phyloP scores from a whole-genome alignment of 306 rosid species.

The Cucurbita argyrosperma region DNA sequence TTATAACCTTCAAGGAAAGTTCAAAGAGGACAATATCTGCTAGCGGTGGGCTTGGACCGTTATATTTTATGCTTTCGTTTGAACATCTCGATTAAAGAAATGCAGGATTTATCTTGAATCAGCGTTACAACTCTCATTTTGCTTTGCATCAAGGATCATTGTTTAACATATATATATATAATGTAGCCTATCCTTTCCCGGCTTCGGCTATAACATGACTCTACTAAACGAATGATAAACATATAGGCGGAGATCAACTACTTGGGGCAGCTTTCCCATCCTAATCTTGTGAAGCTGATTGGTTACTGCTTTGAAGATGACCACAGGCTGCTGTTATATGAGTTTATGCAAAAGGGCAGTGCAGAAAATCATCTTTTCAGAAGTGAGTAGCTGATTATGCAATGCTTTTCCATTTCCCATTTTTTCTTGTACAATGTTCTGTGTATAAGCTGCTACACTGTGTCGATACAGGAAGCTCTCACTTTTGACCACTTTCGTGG shows the following conservation, averaged over 20 bases:
- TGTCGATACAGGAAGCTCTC: conserved; percentile 45
- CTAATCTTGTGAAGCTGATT: conserved; percentile 81
- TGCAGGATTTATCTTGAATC: neutral
- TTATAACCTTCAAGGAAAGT: too few relatives aligned
- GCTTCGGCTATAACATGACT: neutral
- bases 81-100: neutral
- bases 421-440: neutral
- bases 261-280: conserved; percentile 81
- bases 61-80: neutral
- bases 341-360: conserved; percentile 95
- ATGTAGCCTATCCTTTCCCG: neutral
- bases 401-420: neutral
- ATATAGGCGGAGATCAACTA: conserved; percentile 84
- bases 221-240: neutral
- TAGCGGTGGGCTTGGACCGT: too few relatives aligned
- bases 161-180: neutral
- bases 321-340: conserved; percentile 79
- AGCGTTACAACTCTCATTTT: too few relatives aligned
- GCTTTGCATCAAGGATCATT: neutral
- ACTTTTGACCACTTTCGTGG: conserved; percentile 77
- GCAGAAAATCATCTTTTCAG: conserved; percentile 89
- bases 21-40: too few relatives aligned
- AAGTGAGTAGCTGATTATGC: conserved; percentile 34
- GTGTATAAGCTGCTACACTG: neutral
- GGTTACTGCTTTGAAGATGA: conserved; percentile 92